Conservation (phyloP, 176 grass and related monocot species). For the Saccharum officinarum region DNA sequence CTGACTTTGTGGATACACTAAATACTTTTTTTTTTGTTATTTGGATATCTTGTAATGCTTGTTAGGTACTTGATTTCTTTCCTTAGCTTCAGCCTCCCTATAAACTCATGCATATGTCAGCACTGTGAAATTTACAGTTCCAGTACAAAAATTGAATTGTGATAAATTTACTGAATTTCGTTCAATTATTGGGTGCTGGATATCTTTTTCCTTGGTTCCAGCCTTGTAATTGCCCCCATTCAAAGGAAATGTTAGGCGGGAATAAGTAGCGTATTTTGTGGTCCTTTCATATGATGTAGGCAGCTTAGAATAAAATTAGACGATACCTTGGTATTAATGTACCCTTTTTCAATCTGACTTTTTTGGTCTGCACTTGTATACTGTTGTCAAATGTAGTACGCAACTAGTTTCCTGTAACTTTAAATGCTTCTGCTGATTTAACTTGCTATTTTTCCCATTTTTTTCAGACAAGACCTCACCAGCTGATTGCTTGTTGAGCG, state of each 20-base stretch:
- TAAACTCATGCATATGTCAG: background rate
- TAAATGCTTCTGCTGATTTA: slow-evolving; percentile 3
- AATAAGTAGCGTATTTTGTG: slow-evolving; percentile 4
- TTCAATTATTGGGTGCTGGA: background rate
- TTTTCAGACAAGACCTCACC: background rate
- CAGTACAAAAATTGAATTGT: background rate
- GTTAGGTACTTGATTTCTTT: slow-evolving; percentile 2
- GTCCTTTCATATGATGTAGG: background rate
- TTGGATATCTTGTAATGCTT: slow-evolving; percentile 21
- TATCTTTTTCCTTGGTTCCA: slow-evolving; percentile 19
- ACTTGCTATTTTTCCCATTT: background rate
- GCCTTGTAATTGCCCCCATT: slow-evolving; percentile 3
- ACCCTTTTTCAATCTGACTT: slow-evolving; percentile 13
- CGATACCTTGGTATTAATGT: slow-evolving; percentile 4
- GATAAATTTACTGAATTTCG: background rate
- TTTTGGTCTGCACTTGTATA: background rate
- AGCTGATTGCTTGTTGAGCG: background rate
- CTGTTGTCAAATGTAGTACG: slow-evolving; percentile 3
- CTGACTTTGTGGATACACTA: slow-evolving; percentile 6
- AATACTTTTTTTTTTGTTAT: slow-evolving; percentile 1
- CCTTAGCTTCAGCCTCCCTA: background rate
- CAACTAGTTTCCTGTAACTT: slow-evolving; percentile 21
- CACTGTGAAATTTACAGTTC: background rate
- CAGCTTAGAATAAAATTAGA: slow-evolving; percentile 9
- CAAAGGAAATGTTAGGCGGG: slow-evolving; percentile 16